Conservation (phyloP, 1,139 yeast genomes). For the Kurtzmaniella quercitrusa region DNA sequence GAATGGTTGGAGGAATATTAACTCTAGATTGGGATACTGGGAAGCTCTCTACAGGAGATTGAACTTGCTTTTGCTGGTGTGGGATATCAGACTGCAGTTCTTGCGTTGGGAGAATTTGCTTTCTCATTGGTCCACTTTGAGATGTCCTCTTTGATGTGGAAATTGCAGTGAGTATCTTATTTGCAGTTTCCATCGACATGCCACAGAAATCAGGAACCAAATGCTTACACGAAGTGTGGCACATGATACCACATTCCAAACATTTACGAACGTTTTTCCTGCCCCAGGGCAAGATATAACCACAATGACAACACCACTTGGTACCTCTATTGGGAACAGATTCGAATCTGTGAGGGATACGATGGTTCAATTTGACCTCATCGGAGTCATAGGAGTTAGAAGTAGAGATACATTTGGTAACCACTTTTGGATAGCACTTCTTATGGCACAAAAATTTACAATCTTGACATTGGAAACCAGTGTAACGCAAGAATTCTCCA, state of each 20-base stretch:
- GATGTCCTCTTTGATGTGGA: slow-evolving; percentile 62
- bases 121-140: slow-evolving; percentile 4
- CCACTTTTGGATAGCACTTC: slow-evolving; percentile 90
- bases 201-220: slow-evolving; percentile 98
- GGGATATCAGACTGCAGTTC: slow-evolving; percentile 11
- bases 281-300: slow-evolving; percentile 93
- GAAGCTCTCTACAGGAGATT: slow-evolving; percentile 4
- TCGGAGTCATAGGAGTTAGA: slow-evolving; percentile 85
- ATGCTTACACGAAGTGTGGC: slow-evolving; percentile 90
- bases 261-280: slow-evolving; percentile 92
- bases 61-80: slow-evolving; percentile 11
- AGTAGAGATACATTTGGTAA: slow-evolving; percentile 91
- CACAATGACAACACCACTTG: slow-evolving; percentile 99
- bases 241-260: slow-evolving; percentile 91
- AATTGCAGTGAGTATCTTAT: slow-evolving; percentile 79
- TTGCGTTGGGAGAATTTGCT: not conserved
- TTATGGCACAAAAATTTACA: slow-evolving; percentile 92
- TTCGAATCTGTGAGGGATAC: slow-evolving; percentile 94
- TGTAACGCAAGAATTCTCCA: slow-evolving; percentile 88
- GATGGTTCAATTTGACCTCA: slow-evolving; percentile 89
- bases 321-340: slow-evolving; percentile 90
- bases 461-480: slow-evolving; percentile 96
- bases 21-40: not conserved
- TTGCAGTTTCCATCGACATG: slow-evolving; percentile 97
- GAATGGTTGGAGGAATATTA: not conserved